phyloP scores from a whole-genome alignment of 306 rosid species.

The Castanopsis chinensis region DNA sequence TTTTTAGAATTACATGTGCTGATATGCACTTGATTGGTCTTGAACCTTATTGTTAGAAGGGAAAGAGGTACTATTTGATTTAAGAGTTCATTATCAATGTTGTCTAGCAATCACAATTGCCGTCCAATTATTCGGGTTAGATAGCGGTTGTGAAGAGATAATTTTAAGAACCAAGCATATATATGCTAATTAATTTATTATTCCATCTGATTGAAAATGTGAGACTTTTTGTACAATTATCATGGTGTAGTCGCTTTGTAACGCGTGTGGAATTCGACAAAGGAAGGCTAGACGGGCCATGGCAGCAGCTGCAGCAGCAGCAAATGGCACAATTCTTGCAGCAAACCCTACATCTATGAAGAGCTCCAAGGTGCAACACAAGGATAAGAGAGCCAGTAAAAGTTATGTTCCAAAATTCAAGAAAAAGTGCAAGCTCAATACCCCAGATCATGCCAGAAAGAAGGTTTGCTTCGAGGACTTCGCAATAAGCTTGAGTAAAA shows the following conservation, averaged over 20 bases:
- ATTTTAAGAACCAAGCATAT: too few relatives aligned
- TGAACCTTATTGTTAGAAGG: too few relatives aligned
- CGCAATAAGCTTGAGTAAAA: conserved; percentile 47
- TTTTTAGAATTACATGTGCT: too few relatives aligned
- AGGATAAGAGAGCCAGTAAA: conserved; percentile 33
- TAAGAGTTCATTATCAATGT: too few relatives aligned
- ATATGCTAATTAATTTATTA: too few relatives aligned
- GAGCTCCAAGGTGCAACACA: conserved; percentile 30
- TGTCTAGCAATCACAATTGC: too few relatives aligned
- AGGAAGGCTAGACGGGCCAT: conserved; percentile 90
- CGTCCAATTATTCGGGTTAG: too few relatives aligned
- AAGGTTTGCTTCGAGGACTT: conserved; percentile 65
- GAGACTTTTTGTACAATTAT: background rate
- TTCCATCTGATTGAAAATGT: too few relatives aligned
- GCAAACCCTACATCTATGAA: conserved; percentile 28
- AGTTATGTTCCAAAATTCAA: conserved; percentile 30
- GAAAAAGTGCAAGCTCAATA: conserved; percentile 40
- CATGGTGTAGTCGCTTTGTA: conserved; percentile 74
- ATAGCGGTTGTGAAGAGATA: too few relatives aligned
- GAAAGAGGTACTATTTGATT: too few relatives aligned
- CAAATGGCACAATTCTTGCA: conserved; percentile 35
- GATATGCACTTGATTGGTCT: too few relatives aligned
- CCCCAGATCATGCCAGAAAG: conserved; percentile 26
- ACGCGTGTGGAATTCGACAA: conserved; percentile 96
- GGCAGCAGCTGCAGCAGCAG: conserved; percentile 63